Conservation (phyloP, 2,329 filamentous ascomycete genomes). For the Neophaeococcomyces mojaviensis region DNA sequence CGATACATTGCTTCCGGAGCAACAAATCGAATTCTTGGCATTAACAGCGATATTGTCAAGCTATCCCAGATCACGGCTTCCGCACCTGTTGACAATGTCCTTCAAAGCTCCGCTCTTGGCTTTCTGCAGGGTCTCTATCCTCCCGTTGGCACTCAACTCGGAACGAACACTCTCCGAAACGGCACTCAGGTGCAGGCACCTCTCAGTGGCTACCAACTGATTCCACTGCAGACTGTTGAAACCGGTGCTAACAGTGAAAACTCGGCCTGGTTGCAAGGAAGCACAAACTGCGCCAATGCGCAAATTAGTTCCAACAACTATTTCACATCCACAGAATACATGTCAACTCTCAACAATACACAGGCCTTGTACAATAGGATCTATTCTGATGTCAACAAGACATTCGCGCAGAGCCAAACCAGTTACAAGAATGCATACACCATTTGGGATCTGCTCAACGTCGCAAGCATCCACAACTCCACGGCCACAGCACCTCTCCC, state of each 20-base stretch:
- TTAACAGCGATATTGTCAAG: constrained; percentile 60
- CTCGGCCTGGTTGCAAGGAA: constrained; percentile 51
- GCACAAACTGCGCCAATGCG: constrained; percentile 49
- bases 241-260: constrained; percentile 54
- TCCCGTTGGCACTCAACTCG: constrained; percentile 51
- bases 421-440: constrained; percentile 57
- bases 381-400: constrained; percentile 45
- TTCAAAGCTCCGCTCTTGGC: constrained; percentile 70
- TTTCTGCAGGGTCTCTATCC: constrained; percentile 86
- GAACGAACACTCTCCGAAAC: constrained; percentile 61
- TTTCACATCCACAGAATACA: constrained; percentile 47
- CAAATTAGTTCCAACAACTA: constrained; percentile 53
- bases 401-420: constrained; percentile 42
- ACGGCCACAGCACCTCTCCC: constrained; percentile 45
- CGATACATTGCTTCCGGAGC: constrained; percentile 63
- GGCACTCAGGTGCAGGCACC: constrained; percentile 60
- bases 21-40: constrained; percentile 53
- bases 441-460: constrained; percentile 59
- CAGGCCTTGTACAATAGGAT: constrained; percentile 47
- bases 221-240: constrained; percentile 61
- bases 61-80: constrained; percentile 64
- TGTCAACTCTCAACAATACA: constrained; percentile 41
- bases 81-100: constrained; percentile 65
- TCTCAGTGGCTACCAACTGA: constrained; percentile 73
- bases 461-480: constrained; percentile 56